Conservation (phyloP, 495 filamentous ascomycete genomes). For the Podospora appendiculata region DNA sequence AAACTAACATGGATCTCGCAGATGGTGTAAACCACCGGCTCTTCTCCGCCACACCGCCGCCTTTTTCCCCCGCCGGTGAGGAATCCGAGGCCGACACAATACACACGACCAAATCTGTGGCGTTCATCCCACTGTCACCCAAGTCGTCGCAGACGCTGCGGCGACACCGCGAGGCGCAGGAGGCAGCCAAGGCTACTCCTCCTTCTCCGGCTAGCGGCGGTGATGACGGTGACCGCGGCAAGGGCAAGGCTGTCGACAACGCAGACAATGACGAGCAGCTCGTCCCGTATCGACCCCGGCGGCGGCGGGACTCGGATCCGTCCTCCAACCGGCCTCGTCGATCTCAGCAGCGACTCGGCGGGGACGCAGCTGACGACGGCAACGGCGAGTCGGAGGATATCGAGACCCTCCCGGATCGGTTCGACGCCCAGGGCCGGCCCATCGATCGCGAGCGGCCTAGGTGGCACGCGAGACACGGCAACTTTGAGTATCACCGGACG, state of each 20-base stretch:
- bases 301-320: conserved; percentile 27
- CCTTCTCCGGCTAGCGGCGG: conserved; percentile 7
- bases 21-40: conserved; percentile 30
- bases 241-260: not conserved
- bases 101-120: conserved; percentile 26
- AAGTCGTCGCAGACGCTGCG: conserved; percentile 31
- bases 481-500: conserved; percentile 21
- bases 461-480: conserved; percentile 13
- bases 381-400: conserved; percentile 22
- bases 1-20: not conserved
- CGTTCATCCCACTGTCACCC: conserved; percentile 37
- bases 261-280: not conserved
- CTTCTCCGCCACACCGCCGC: not conserved
- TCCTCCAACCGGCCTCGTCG: conserved; percentile 21
- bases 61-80: not conserved
- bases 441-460: conserved; percentile 14
- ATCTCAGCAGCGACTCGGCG: conserved; percentile 8
- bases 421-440: conserved; percentile 53
- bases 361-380: conserved; percentile 7
- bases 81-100: conserved; percentile 7
- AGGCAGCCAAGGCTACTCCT: conserved; percentile 1
- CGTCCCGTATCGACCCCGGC: conserved; percentile 3
- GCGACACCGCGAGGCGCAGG: conserved; percentile 22
- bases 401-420: conserved; percentile 53
- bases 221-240: not conserved